A percentile compares a stretch with the other conserved stretches of the same genome.
These are phyloP conservation scores for Backusella parvicylindrica DNA, from an alignment of 192 early-diverging fungal species.

Conservation along the genomic window DNA sequence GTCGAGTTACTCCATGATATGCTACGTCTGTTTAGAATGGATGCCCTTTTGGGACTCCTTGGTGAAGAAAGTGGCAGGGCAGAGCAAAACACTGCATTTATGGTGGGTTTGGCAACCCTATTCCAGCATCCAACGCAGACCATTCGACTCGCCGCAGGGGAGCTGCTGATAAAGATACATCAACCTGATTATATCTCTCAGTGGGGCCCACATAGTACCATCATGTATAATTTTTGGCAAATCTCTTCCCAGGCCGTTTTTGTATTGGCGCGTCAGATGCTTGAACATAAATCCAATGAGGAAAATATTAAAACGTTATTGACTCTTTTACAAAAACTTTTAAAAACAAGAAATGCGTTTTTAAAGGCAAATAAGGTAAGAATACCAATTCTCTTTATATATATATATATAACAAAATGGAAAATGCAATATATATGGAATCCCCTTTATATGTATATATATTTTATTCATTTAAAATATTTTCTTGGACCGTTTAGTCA, in stretches of 20 bases:
- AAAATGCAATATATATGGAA: not conserved
- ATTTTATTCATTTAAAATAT: not conserved
- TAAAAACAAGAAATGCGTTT: slow-evolving; percentile 52
- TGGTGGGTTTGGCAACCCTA: slow-evolving; percentile 60
- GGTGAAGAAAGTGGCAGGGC: slow-evolving; percentile 33
- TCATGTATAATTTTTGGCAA: slow-evolving; percentile 73
- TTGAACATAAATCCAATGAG: slow-evolving; percentile 63
- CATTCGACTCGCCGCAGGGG: slow-evolving; percentile 40
- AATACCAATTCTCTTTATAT: not conserved
- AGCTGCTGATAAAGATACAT: slow-evolving; percentile 69
- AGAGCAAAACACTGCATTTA: slow-evolving; percentile 66
- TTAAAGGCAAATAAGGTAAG: slow-evolving; percentile 41
- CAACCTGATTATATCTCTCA: slow-evolving; percentile 58
- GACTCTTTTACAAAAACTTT: slow-evolving; percentile 56
- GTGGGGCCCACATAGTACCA: slow-evolving; percentile 72
- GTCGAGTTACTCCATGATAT: slow-evolving; percentile 72
- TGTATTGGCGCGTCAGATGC: slow-evolving; percentile 64
- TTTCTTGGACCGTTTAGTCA: slow-evolving; percentile 16
- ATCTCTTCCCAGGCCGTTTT: slow-evolving; percentile 54
- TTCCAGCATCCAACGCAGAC: slow-evolving; percentile 15
- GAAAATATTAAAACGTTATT: slow-evolving; percentile 58
- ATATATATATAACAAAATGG: not conserved
- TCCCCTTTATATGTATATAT: no score
- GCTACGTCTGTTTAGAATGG: slow-evolving; percentile 63
- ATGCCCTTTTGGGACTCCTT: slow-evolving; percentile 68